Evolutionary conservation across 768 basidiomycete species (phyloP), one percentile per base, ranked within the genome.

Genomic region (Porpolomopsis calyptriformis): DNA sequence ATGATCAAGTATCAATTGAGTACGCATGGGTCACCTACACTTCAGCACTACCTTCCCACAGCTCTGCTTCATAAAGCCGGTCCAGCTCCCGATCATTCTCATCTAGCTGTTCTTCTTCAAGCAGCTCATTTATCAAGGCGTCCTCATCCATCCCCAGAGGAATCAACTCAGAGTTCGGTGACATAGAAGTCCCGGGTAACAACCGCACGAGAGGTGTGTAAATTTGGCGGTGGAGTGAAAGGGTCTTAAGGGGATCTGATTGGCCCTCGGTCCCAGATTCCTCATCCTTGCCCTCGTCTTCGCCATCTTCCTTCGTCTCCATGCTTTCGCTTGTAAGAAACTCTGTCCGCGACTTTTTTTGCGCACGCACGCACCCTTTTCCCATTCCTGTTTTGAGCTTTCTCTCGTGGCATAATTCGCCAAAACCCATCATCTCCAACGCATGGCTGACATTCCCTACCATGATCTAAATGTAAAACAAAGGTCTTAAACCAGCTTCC

Each of bases 361-460:
- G n/a, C n/a, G n/a, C n/a, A n/a, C n/a, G n/a, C n/a, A n/a, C n/a
- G n/a, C n/a, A n/a, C n/a, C n/a, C n/a, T n/a, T 14, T 40, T 25
- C 27, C 23, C 9, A 38, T 51, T 25, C 57, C 54, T 18, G 62
- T 53, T 44, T 78, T 72, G 56, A 71, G 67, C n/a, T 56, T 52
- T 24, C 64, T 60, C 52, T 68, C 71, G 53, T 57, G 66, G 16
- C 16, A 19, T 12, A 58, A 50, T 37, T 57, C 55, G 9, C 60
- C 55, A 18, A 66, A 57, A 1, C 73, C 76, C 56, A 76, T 64
- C 39, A 71, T 65, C 16, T 70, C 65, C 34, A 80, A 53, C 8
- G 74, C 78, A 36, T 72, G 71, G 16, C 66, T 59, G 38, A 84
- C 64, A 43, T 71, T 68, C 12, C 63, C 55, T 6, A 55, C 44